Base-by-base conservation (phyloP, 371 early-diverging fungal genomes). In the Mortierella sp. region DNA sequence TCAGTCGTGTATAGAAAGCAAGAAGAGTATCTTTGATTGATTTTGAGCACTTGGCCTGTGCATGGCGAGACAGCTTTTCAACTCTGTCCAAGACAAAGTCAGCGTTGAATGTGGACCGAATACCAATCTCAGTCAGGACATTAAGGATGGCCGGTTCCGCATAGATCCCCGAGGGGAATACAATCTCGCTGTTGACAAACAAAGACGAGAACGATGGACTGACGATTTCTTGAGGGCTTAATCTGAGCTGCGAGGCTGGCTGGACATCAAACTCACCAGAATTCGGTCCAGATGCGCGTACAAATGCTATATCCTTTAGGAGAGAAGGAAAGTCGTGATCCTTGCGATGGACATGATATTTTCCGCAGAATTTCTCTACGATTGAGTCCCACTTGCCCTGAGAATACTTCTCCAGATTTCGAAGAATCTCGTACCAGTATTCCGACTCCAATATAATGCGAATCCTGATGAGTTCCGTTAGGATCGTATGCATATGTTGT, bases 131-230 rank as follows among this genome's bases (percentile, higher is more conserved):
- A 2, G 47, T 26, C 13, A 76, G 59, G 26, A 67, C 63, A 7
- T 26, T 40, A 5, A 63, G 35, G 34, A 63, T 40, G 3, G 61
- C 26, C 6, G 51, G 10, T 13, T 61, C n/a, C 1, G 63, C 28
- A 31, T 76, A 76, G 10, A 62, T 10, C 2, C 76, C 71, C 7
- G 8, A 28, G 0, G 76, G 71, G 28, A 76, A 76, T 3, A 76
- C 61, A 2, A 6, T 23, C 28, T 76, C 76, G 13, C 49, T 29
- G 1, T 62, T 29, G n/a, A 56, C 32, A 56, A 61, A 76, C 40
- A 42, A 70, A 1, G 13, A 13, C 0, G 62, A 53, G 3, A 76
- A 69, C 6, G 57, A 34, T 3, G 55, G 57, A n/a, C 23, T 42
- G 19, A 76, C 47, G 7, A 70, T 43, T 0, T 40, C 45, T 26